Conservation (phyloP, 2,329 filamentous ascomycete genomes). For the Cladophialophora exuberans region DNA sequence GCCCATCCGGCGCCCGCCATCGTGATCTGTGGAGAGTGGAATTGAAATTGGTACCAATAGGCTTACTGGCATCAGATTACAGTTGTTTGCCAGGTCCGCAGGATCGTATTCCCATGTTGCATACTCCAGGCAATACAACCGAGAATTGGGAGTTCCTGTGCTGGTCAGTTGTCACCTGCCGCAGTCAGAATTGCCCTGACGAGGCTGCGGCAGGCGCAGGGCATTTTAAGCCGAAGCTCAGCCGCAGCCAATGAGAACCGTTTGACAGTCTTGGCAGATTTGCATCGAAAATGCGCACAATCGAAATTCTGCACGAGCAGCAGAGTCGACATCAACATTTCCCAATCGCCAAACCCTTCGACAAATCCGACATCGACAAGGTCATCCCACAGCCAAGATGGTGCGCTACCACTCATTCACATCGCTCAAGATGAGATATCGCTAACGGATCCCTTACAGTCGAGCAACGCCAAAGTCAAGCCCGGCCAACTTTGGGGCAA, state of each 20-base stretch:
- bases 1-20: constrained; percentile 74
- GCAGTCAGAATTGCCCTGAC: not conserved
- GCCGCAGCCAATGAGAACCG: not conserved
- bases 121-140: not conserved
- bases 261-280: constrained; percentile 15
- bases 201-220: not conserved
- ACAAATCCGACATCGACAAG: constrained; percentile 24
- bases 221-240: not conserved
- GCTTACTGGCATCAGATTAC: no score
- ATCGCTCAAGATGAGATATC: constrained; percentile 3
- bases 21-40: not conserved
- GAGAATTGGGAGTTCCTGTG: no score
- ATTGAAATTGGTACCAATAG: not conserved
- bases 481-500: constrained; percentile 96
- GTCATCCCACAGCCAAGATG: constrained; percentile 29
- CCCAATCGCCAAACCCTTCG: constrained; percentile 14
- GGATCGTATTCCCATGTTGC: not conserved
- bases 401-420: constrained; percentile 17
- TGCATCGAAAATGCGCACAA: not conserved
- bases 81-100: no score
- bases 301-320: not conserved
- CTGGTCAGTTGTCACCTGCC: no score
- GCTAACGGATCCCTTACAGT: constrained; percentile 45
- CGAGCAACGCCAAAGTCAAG: constrained; percentile 77
- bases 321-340: constrained; percentile 16